Base-by-base conservation (phyloP, 352 stramenopile genomes). In the Globisporangium cylindrosporum region DNA sequence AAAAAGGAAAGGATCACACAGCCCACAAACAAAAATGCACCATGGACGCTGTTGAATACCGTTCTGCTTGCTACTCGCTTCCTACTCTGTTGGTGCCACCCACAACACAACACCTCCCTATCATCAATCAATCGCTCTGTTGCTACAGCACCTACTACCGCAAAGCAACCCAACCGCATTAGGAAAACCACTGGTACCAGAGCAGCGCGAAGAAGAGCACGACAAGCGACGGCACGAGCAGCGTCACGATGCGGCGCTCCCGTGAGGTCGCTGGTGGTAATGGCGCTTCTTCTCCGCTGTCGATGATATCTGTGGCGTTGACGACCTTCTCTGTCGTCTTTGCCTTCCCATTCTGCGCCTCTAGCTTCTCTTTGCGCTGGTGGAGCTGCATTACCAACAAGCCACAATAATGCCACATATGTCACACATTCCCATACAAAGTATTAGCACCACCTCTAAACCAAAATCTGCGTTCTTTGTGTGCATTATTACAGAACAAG, bases 211-310 rank as follows among this genome's bases (percentile, higher is more conserved):
- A 69, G 29, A 88, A 61, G n/a, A 85, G 71, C 51, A 67, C 72
- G 22, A 84, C 53, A 12, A 88, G 70, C 53, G 80, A 84, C 20
- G 84, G 82, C 8, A 81, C 72, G 6, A 90, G 24, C 62, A 89
- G 79, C 55, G 80, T 71, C 49, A 78, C 70, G 53, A 86, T 65
- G 34, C 72, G 70, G 53, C 68, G 61, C 36, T 68, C 62, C 3
- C 14, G n/a, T 4, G 61, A 55, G 34, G 74, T 75, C 51, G 75
- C 70, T 6, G 65, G 41, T 43, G 66, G 64, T 58, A 64, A 25
- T 32, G 56, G 20, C 5, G 48, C 32, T 54, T 43, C 32, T 54
- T 43, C 22, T 67, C 65, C 70, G 20, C 5, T 27, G 57, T 55
- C 18, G 4, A 46, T 57, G 29, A 58, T 49, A 15, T n/a, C 65